These are phyloP conservation scores for Cruciata laevipes DNA, from an alignment of 257 asterid genomes.

Conservation along the genomic window DNA sequence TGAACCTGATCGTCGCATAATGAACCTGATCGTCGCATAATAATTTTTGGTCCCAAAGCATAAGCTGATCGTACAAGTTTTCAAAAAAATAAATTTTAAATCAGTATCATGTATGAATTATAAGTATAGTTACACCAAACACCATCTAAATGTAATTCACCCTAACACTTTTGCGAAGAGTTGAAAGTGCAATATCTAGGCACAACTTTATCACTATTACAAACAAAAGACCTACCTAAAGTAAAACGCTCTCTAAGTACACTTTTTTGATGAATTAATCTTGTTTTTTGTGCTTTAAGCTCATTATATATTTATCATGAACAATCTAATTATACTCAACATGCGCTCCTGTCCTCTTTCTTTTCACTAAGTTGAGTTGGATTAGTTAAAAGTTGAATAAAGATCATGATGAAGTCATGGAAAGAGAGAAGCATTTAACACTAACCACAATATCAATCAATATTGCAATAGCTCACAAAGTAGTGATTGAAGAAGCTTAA, in stretches of 20 bases:
- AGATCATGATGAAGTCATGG: slow-evolving; percentile 32
- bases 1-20: too few relatives aligned
- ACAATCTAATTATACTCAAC: neutral
- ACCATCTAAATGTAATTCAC: too few relatives aligned
- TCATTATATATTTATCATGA: neutral
- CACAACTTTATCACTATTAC: slow-evolving; percentile 17
- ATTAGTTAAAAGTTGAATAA: slow-evolving; percentile 25
- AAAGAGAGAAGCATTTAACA: slow-evolving; percentile 30
- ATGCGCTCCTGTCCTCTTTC: slow-evolving; percentile 50
- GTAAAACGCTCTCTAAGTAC: slow-evolving; percentile 22
- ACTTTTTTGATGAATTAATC: slow-evolving; percentile 21
- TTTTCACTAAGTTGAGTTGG: slow-evolving; percentile 35
- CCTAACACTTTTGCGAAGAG: slow-evolving; percentile 7
- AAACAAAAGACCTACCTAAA: slow-evolving; percentile 21
- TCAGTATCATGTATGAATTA: too few relatives aligned
- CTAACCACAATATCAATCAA: too few relatives aligned
- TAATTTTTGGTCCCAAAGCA: too few relatives aligned
- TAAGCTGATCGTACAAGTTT: too few relatives aligned
- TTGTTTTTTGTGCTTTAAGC: slow-evolving; percentile 56
- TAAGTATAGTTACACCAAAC: too few relatives aligned
- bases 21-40: too few relatives aligned
- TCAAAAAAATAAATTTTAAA: too few relatives aligned
- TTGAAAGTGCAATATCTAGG: slow-evolving; percentile 3
- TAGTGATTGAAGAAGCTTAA: neutral
- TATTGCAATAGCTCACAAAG: neutral